These are phyloP conservation scores for Aspergillus hancockii DNA, from an alignment of 495 filamentous ascomycete species.

Conservation along the genomic window DNA sequence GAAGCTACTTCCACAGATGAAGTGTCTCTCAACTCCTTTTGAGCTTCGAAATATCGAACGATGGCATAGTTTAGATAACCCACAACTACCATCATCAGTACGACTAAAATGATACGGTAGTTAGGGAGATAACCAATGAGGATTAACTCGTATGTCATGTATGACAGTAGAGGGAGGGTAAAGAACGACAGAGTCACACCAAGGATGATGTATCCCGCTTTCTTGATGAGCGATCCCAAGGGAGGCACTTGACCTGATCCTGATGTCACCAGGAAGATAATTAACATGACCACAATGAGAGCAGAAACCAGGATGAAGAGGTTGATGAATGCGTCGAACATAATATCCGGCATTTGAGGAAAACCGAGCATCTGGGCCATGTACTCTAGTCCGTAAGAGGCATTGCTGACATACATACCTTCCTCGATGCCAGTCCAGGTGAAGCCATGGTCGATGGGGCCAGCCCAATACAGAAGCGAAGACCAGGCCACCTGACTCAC, in stretches of 20 bases:
- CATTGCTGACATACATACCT: slow-evolving; percentile 8
- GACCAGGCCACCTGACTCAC: slow-evolving; percentile 8
- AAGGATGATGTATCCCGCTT: background rate
- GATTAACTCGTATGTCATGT: slow-evolving; percentile 2
- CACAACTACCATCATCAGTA: background rate
- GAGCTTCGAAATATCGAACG: background rate
- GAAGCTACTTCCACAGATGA: background rate
- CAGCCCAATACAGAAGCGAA: slow-evolving; percentile 2
- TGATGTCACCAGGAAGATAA: background rate
- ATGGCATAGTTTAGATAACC: background rate
- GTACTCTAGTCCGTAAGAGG: slow-evolving; percentile 3
- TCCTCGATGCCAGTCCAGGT: background rate
- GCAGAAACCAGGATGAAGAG: background rate
- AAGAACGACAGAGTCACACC: background rate
- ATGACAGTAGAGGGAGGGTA: background rate
- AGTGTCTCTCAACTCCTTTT: background rate
- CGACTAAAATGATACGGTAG: slow-evolving; percentile 3
- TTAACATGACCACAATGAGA: background rate
- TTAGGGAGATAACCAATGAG: slow-evolving; percentile 3
- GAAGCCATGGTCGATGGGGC: slow-evolving; percentile 9
- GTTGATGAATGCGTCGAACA: slow-evolving; percentile 5
- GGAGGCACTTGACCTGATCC: background rate
- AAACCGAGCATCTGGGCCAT: slow-evolving; percentile 8
- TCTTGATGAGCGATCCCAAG: background rate
- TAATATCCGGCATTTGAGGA: slow-evolving; percentile 1